Evolutionary conservation across 345 rosid genomes (phyloP), one percentile per base, ranked within the genome.

Genomic region (Aquilaria malaccensis): DNA sequence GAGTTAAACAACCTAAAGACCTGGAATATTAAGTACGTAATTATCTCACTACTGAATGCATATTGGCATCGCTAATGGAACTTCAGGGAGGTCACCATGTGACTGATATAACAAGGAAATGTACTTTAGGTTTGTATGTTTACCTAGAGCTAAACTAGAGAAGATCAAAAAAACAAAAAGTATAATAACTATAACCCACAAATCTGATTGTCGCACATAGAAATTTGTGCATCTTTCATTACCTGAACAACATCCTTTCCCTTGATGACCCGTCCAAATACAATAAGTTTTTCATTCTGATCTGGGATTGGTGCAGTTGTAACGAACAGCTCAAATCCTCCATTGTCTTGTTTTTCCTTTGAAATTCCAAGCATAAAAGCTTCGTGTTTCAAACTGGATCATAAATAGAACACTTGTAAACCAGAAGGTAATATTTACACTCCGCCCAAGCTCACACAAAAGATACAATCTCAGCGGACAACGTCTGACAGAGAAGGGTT

Each of bases 351-450:
- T 59, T 75, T 79, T 9, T 60, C 76, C 77, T 81, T 81, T 2
- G 83, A 74, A 62, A 83, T 85, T 76, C 83, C 95, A 62, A 87
- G 74, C 91, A 87, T 79, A 67, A 83, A 87, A 5, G 83, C 88
- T 59, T 87, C 84, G 9, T 83, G 83, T 71, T 85, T 78, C 57
- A 74, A 65, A 69, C 95, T 87, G 76, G n/a, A 64, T 55, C 63
- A 76, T 37, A 37, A 37, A 37, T 3, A 37, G 7, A 37, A 37
- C 22, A 22, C 22, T 37, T 37, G 43, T 62, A 22, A 62, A 41
- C 32, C 43, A 37, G 43, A 3, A 37, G 43, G 43, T 37, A 3
- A 37, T 37, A 37, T 3, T 3, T 37, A 37, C 43, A 37, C 43
- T 37, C 43, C 22, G 22, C 22, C 22, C 22, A 22, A 22, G 22